phyloP scores from a whole-genome alignment of 306 rosid genomes.

The Sicyos edulis region DNA sequence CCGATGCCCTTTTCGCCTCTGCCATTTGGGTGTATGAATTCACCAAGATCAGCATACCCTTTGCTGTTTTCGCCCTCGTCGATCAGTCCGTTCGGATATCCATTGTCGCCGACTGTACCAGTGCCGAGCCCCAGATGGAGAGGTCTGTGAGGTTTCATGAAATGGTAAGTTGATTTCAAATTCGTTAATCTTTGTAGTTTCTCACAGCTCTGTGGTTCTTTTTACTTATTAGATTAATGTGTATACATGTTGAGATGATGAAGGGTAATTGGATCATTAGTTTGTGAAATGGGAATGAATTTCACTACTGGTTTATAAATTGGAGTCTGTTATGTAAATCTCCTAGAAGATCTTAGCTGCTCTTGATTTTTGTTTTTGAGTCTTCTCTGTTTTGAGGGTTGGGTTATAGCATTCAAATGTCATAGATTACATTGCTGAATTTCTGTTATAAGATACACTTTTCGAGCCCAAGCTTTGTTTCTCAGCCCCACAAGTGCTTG shows the following conservation, averaged over 20 bases:
- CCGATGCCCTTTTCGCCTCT: constrained; percentile 55
- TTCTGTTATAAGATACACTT: background rate
- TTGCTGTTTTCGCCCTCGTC: constrained; percentile 62
- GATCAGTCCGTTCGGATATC: constrained; percentile 64
- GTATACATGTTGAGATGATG: constrained; percentile 47
- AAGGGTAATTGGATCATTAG: constrained; percentile 41
- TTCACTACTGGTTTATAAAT: constrained; percentile 33
- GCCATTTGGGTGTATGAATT: constrained; percentile 83
- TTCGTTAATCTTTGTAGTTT: constrained; percentile 26
- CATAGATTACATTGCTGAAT: constrained; percentile 7
- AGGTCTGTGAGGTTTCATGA: constrained; percentile 32
- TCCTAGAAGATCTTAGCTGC: constrained; percentile 5
- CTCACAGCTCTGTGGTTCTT: constrained; percentile 16
- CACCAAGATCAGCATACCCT: constrained; percentile 61
- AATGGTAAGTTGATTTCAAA: constrained; percentile 28
- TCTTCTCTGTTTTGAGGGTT: background rate
- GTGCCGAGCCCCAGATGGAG: constrained; percentile 80
- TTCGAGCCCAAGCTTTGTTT: background rate
- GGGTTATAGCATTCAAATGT: constrained; percentile 17
- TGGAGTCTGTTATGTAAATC: constrained; percentile 62
- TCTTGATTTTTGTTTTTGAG: background rate
- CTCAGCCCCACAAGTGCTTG: background rate
- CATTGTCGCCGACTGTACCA: constrained; percentile 83
- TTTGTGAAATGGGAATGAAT: constrained; percentile 31
- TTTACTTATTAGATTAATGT: constrained; percentile 7